Evolutionary conservation across 768 basidiomycete species (phyloP), one percentile per base, ranked within the genome.

Genomic region (Suillus spraguei): DNA sequence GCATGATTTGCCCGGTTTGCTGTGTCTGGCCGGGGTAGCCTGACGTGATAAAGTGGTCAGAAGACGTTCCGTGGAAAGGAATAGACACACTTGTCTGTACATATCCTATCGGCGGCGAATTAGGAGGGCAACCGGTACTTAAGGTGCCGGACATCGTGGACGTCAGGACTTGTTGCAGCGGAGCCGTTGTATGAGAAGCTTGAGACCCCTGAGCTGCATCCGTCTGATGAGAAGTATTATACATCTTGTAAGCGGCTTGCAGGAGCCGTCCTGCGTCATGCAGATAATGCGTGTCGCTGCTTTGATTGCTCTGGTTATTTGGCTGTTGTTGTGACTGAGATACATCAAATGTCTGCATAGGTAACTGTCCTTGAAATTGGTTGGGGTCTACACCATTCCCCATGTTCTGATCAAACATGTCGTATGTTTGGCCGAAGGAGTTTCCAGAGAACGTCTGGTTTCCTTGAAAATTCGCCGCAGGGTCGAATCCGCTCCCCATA

Each of bases 211-310:
- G 55, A 24, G 55, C 22, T 24, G 22, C 22, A n/a, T 14, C 22
- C 38, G n/a, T 22, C 35, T 36, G 22, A 3, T 55, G 54, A 14
- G 54, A 11, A 2, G 36, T 36, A 8, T 56, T 38, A 38, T 38
- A 24, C 22, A 10, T 24, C 36, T 56, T 56, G 55, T 56, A 56
- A 24, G 22, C 55, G 22, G 55, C 22, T 38, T 56, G 55, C 14
- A 38, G 14, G 36, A 56, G 14, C 36, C 6, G 22, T 9, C 24
- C 38, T 39, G 55, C 55, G 17, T 56, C 55, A 20, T 56, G 55
- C 38, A 56, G 16, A 39, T 56, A 56, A 16, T 56, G 36, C 24
- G 24, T 39, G 16, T 24, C 16, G 16, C 22, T 10, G 55, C 38
- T 39, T 14, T 56, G 55, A 49, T 16, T 24, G 24, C 24, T 28